phyloP scores from a whole-genome alignment of 148 eudicot genomes.

The Nepenthes gracilis region DNA sequence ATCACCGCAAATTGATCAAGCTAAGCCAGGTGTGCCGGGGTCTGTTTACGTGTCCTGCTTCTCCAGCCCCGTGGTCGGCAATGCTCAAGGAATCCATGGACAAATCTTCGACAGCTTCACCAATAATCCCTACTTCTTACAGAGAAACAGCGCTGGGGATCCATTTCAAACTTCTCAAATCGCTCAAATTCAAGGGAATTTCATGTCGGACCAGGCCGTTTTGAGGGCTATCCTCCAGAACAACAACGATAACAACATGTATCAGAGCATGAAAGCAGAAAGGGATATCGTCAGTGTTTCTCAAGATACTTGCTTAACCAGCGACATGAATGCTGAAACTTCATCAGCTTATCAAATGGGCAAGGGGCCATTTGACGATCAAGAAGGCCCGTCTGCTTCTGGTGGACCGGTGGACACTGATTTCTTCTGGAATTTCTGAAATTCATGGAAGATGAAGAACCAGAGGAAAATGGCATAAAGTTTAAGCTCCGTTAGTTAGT shows the following conservation, averaged over 20 bases:
- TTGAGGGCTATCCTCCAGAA: slow-evolving; percentile 25
- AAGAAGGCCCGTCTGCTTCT: slow-evolving; percentile 21
- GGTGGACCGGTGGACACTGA: slow-evolving; percentile 5
- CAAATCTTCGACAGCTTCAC: not conserved
- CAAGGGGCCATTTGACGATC: slow-evolving; percentile 25
- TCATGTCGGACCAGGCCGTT: slow-evolving; percentile 19
- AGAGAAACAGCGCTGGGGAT: not conserved
- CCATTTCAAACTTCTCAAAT: slow-evolving; percentile 6
- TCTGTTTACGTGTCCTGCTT: slow-evolving; percentile 54
- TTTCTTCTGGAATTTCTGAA: slow-evolving; percentile 20
- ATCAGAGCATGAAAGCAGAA: slow-evolving; percentile 14
- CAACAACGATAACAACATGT: slow-evolving; percentile 11
- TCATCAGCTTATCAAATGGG: slow-evolving; percentile 32
- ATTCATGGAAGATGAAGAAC: no score
- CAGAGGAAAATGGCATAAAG: no score
- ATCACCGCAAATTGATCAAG: slow-evolving; percentile 5
- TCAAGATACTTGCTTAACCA: slow-evolving; percentile 26
- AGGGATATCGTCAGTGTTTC: slow-evolving; percentile 22
- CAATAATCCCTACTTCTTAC: slow-evolving; percentile 3
- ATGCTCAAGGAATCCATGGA: slow-evolving; percentile 7
- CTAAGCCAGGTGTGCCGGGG: slow-evolving; percentile 6
- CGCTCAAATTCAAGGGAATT: slow-evolving; percentile 16
- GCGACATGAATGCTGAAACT: slow-evolving; percentile 26
- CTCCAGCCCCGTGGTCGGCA: slow-evolving; percentile 26
- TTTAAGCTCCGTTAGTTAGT: no score